These are phyloP conservation scores for Dioscorea cayenensis DNA, from an alignment of 116 monocot genomes.

Conservation along the genomic window DNA sequence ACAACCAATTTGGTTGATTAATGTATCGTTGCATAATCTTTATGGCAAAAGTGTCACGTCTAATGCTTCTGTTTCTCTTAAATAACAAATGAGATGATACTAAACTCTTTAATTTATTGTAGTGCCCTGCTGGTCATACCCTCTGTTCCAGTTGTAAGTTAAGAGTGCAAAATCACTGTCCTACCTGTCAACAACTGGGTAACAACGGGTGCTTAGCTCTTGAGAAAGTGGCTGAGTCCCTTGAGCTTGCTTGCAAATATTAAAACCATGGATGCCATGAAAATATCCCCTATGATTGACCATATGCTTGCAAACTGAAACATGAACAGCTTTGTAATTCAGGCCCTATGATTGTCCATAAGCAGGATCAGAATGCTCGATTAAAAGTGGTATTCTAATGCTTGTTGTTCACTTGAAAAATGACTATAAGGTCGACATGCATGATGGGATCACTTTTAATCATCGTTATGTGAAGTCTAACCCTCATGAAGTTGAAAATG, in stretches of 20 bases:
- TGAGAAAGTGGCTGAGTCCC: conserved; percentile 53
- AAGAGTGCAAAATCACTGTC: conserved; percentile 43
- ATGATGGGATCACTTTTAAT: conserved; percentile 45
- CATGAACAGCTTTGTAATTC: conserved; percentile 41
- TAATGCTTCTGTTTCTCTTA: neutral
- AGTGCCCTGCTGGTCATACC: conserved; percentile 60
- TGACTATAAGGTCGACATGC: conserved; percentile 60
- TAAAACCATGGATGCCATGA: conserved; percentile 32
- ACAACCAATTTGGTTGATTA: neutral
- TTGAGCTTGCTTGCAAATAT: conserved; percentile 47
- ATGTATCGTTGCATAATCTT: neutral
- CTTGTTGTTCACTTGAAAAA: conserved; percentile 38
- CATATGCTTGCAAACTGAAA: conserved; percentile 38
- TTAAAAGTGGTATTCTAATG: conserved; percentile 34
- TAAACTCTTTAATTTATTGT: neutral
- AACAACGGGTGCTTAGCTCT: conserved; percentile 55
- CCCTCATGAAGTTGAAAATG: conserved; percentile 49
- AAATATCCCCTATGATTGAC: conserved; percentile 38
- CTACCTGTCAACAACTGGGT: conserved; percentile 44
- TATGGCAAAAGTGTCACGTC: neutral
- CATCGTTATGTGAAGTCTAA: conserved; percentile 62
- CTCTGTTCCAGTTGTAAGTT: conserved; percentile 48
- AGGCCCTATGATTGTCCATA: conserved; percentile 53
- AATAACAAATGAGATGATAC: neutral
- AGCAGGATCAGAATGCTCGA: conserved; percentile 54